Evolutionary conservation across 495 filamentous ascomycete genomes (phyloP).

Genomic region (Oidiodendron maius): DNA sequence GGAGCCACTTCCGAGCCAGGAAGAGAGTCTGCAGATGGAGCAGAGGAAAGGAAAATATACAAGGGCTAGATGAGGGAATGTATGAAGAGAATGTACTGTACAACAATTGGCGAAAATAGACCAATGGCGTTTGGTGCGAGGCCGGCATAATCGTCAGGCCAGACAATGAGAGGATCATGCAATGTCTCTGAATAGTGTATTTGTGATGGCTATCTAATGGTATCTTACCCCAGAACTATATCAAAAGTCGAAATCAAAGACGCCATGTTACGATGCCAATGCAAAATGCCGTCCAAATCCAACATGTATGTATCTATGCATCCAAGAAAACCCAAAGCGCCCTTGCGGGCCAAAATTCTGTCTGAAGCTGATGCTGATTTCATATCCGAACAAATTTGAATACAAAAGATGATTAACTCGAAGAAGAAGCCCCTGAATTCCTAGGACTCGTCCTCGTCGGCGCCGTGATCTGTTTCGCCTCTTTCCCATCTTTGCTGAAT

Average conservation of each 20-base stretch:
- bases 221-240: no score
- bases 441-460: conserved; percentile 20
- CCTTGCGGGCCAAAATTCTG: conserved; percentile 1
- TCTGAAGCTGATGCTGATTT: no score
- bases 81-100: conserved; percentile 1
- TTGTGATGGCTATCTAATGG: no score
- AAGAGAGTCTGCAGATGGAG: conserved; percentile 73
- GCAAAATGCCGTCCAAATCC: conserved; percentile 1
- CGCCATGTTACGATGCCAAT: conserved; percentile 10
- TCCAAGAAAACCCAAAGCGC: not conserved
- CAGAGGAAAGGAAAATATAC: conserved; percentile 62
- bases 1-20: conserved; percentile 72
- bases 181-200: no score
- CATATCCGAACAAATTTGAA: not conserved
- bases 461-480: not conserved
- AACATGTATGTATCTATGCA: no score
- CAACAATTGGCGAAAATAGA: not conserved
- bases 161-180: no score
- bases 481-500: conserved; percentile 32
- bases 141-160: not conserved
- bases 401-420: conserved; percentile 6
- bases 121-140: not conserved
- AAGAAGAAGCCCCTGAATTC: no score
- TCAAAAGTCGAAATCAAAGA: no score
- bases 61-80: conserved; percentile 34